These are phyloP conservation scores for Marchantia paleacea DNA, from an alignment of 225 moss, liverwort and hornwort species.

Conservation along the genomic window DNA sequence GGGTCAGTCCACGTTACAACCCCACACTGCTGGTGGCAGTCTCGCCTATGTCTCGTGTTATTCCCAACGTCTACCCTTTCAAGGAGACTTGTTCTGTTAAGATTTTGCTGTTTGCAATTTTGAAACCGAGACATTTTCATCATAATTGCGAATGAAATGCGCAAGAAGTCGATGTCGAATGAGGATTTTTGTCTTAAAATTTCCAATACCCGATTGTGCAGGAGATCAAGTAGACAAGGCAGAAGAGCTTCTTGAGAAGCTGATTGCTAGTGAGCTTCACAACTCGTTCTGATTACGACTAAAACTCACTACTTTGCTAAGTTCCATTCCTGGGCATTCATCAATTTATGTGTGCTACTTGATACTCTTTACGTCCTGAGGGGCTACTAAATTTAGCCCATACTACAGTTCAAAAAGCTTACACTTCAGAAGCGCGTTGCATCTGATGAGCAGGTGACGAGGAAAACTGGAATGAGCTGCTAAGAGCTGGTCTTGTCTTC, in stretches of 20 bases:
- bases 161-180: neutral
- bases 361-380: neutral
- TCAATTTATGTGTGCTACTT: neutral
- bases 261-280: slow-evolving; percentile 54
- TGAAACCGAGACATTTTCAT: no score
- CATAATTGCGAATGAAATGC: neutral
- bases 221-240: slow-evolving; percentile 58
- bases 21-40: neutral
- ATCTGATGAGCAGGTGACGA: slow-evolving; percentile 54
- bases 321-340: neutral
- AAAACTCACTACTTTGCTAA: neutral
- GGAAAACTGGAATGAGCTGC: slow-evolving; percentile 61
- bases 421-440: neutral
- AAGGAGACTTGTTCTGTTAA: neutral
- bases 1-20: neutral
- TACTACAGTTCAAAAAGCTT: neutral
- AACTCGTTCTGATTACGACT: neutral
- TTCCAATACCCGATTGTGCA: slow-evolving; percentile 35
- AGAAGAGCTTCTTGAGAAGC: slow-evolving; percentile 72
- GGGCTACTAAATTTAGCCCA: no score
- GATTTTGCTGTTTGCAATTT: neutral
- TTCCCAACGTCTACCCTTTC: neutral
- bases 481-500: slow-evolving; percentile 56
- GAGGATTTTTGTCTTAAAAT: neutral
- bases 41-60: neutral